Evolutionary conservation across 495 filamentous ascomycete species (phyloP), one percentile per base, ranked within the genome.

Genomic region (Annulohypoxylon moriforme): DNA sequence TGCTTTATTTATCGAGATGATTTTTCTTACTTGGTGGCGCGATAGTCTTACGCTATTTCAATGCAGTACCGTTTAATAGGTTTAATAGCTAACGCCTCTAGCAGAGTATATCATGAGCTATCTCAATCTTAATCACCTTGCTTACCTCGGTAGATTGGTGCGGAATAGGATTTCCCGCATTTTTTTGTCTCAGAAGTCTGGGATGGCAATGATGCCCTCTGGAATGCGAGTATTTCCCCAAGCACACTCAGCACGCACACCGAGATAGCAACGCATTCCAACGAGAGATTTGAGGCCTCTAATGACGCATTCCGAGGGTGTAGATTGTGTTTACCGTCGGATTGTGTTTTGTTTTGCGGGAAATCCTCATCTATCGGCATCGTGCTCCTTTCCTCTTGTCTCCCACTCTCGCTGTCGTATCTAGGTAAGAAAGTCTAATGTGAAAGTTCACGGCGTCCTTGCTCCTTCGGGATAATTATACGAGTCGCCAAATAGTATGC

Each of bases 241-340:
- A 63, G 27, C 40, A 34, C 18, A 50, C 44, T 16, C 38, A 25
- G 10, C 50, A 16, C n/a, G 47, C 47, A 59, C 14, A 18, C 1
- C 1, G 7, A 24, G 57, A 49, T 38, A 40, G 69, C 70, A 72
- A 78, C 74, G 68, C 76, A 78, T 78, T 78, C 76, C 64, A 72
- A 25, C 11, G n/a, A 29, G 42, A 36, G 16, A 38, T 60, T 42
- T n/a, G 18, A 25, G 20, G 4, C 60, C 46, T 44, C 52, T 5
- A 16, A 72, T 72, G 67, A 67, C 71, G 66, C 71, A 73, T 73
- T 69, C 71, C 53, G 60, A 29, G 60, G 22, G 27, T 22, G 18
- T 29, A 33, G 40, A 10, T 14, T 50, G 40, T 69, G 66, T 58
- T 62, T 63, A 69, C 59, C 18, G 46, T 3, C 18, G 24, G 34